Conservation (phyloP, 2,329 filamentous ascomycete genomes). For the Ophiocordyceps camponoti-floridani region DNA sequence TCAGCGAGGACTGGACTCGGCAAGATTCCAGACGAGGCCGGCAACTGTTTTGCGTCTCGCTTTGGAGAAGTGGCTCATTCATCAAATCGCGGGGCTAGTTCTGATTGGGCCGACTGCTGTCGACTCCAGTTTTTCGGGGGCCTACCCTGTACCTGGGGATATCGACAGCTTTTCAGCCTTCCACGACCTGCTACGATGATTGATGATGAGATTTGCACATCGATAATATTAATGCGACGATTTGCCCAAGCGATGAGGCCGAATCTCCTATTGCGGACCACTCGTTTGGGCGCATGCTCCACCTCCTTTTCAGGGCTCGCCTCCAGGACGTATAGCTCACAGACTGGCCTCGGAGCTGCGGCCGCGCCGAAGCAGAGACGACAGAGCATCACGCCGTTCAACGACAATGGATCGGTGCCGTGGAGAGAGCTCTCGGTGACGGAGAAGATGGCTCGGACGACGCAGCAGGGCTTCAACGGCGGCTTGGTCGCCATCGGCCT, state of each 20-base stretch:
- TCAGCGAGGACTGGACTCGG: conserved; percentile 1
- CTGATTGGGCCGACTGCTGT: too few species aligned
- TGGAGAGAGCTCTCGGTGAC: conserved; percentile 59
- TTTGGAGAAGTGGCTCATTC: neutral
- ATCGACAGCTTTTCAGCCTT: too few species aligned
- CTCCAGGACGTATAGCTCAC: conserved; percentile 36
- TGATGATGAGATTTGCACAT: too few species aligned
- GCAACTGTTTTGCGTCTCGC: conserved; percentile 5
- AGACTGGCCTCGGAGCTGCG: conserved; percentile 24
- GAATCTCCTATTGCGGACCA: conserved; percentile 16
- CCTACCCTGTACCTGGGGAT: too few species aligned
- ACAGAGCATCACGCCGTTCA: conserved; percentile 62
- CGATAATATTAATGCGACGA: neutral
- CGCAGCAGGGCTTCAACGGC: conserved; percentile 83
- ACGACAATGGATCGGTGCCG: conserved; percentile 65
- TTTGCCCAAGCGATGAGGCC: conserved; percentile 21
- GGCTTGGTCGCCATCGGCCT: conserved; percentile 58
- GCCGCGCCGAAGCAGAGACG: conserved; percentile 30
- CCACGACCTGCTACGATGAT: too few species aligned
- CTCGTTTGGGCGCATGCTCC: conserved; percentile 12
- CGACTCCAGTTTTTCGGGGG: too few species aligned
- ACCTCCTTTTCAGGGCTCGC: conserved; percentile 18
- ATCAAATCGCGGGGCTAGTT: neutral
- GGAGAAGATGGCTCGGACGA: conserved; percentile 72
- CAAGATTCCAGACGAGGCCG: conserved; percentile 15